Conservation (phyloP, 1,284 basidiomycete genomes). For the Moesziomyces sp. region DNA sequence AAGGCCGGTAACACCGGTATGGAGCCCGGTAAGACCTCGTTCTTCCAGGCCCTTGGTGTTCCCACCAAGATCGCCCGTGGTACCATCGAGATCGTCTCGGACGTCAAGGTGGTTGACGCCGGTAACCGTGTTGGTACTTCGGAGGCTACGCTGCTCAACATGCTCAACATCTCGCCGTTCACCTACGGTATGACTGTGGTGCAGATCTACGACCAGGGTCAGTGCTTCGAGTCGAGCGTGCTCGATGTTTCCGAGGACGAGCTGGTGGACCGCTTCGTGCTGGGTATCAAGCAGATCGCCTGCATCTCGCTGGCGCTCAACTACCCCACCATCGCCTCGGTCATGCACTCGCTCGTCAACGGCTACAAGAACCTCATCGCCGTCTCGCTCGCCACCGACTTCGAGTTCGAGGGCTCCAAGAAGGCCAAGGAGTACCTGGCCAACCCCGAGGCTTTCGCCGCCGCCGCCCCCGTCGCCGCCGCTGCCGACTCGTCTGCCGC, state of each 20-base stretch:
- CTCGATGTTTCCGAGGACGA: conserved; percentile 93
- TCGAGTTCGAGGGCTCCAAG: conserved; percentile 90
- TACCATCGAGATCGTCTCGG: conserved; percentile 99
- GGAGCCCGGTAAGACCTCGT: conserved; percentile 80
- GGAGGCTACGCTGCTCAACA: conserved; percentile 97
- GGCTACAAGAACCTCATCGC: conserved; percentile 96
- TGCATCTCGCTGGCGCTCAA: conserved; percentile 92
- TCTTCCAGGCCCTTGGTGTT: conserved; percentile 99
- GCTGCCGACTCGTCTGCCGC: conserved; percentile 73
- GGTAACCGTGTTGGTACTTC: conserved; percentile 94
- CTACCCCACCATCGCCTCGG: conserved; percentile 94
- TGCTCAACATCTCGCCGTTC: conserved; percentile 88
- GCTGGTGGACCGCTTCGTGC: conserved; percentile 88
- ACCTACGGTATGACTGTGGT: conserved; percentile 98
- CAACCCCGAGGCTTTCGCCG: conserved; percentile 95
- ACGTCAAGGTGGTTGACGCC: conserved; percentile 92
- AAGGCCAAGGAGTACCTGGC: conserved; percentile 97
- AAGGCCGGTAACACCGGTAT: conserved; percentile 98
- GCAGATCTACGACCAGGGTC: conserved; percentile 65
- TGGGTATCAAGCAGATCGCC: conserved; percentile 93
- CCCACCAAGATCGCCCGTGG: conserved; percentile 99
- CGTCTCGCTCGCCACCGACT: conserved; percentile 90
- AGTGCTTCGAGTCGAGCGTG: conserved; percentile 80
- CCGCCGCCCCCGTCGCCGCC: conserved; percentile 77
- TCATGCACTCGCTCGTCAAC: conserved; percentile 95